Conservation (phyloP, 73 alveolate species). For the Paramecium biaurelia region DNA sequence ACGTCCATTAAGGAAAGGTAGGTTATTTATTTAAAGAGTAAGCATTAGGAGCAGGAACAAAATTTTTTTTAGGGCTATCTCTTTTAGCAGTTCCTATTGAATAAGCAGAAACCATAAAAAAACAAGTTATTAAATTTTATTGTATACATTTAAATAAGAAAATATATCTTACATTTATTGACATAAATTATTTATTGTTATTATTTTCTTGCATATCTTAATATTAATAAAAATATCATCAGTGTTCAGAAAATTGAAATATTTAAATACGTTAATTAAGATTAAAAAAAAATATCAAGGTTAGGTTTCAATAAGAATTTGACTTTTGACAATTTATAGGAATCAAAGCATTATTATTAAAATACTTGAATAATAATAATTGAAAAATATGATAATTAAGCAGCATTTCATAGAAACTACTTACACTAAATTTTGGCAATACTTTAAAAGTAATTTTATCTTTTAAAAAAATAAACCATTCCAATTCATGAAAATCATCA, state of each 20-base stretch:
- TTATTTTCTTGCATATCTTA: not conserved
- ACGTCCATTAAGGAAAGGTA: conserved; percentile 30
- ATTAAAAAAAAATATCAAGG: too few relatives aligned
- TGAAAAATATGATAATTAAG: not conserved
- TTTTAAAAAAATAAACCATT: too few relatives aligned
- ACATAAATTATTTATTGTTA: not conserved
- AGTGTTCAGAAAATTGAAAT: not conserved
- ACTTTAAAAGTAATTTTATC: too few relatives aligned
- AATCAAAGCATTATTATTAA: not conserved
- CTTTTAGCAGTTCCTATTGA: conserved; percentile 50
- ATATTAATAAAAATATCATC: not conserved
- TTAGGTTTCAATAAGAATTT: too few relatives aligned
- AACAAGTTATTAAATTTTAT: not conserved
- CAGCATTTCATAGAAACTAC: too few relatives aligned
- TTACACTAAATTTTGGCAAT: not conserved
- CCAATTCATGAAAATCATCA: too few relatives aligned
- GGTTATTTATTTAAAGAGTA: not conserved
- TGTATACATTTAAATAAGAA: not conserved
- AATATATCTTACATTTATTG: not conserved
- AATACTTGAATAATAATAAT: too few relatives aligned
- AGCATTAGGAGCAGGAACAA: conserved; percentile 27
- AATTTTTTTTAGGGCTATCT: not conserved
- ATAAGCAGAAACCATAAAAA: conserved; percentile 21
- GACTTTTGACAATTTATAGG: not conserved
- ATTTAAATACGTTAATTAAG: too few relatives aligned